Conservation (phyloP, 208 protist species). For the Phytomonas sp. region DNA sequence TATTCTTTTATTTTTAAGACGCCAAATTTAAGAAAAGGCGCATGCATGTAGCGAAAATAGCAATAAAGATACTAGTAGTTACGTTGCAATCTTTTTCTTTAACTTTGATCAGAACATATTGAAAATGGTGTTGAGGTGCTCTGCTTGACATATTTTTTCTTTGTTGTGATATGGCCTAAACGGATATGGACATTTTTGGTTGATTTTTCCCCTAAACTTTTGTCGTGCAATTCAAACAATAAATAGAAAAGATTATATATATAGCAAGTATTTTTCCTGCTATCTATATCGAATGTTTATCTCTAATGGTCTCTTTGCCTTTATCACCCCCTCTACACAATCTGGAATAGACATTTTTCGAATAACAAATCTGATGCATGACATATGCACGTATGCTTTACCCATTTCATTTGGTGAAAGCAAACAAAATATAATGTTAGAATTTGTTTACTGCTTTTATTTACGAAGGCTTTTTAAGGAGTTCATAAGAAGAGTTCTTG, state of each 20-base stretch:
- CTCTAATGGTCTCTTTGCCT: background rate
- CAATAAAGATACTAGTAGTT: background rate
- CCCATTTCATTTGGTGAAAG: background rate
- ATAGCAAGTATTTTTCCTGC: background rate
- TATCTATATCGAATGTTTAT: background rate
- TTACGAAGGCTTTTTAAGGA: background rate
- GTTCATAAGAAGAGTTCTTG: background rate
- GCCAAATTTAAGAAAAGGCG: background rate
- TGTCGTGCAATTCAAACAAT: background rate
- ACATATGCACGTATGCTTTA: background rate
- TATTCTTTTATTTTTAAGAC: slow-evolving; percentile 5
- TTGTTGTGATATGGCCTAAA: slow-evolving; percentile 1
- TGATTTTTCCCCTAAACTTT: background rate
- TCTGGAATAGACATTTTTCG: background rate
- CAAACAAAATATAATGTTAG: background rate
- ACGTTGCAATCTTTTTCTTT: background rate
- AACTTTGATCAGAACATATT: slow-evolving; percentile 2
- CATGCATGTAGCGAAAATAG: slow-evolving; percentile 5
- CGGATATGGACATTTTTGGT: background rate
- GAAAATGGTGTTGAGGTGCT: slow-evolving; percentile 8
- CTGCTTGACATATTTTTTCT: slow-evolving; percentile 4
- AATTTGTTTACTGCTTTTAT: background rate
- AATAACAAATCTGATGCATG: background rate
- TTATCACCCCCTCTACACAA: background rate
- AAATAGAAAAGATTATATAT: background rate